Conservation (phyloP, 2,329 filamentous ascomycete genomes). For the Penicillium nordicum region DNA sequence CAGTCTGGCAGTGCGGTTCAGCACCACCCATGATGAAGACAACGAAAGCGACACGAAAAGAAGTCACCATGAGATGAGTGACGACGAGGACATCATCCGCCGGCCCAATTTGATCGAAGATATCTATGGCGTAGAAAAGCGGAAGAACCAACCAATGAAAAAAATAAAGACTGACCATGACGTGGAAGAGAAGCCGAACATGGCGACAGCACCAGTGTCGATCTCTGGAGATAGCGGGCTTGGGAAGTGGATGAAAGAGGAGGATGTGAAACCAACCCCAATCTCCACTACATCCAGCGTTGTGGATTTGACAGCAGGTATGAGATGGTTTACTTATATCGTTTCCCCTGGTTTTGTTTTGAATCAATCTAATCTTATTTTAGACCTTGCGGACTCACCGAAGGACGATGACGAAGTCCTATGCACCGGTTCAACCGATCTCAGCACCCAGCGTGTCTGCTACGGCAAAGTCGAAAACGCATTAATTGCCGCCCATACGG, state of each 20-base stretch:
- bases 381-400: conserved; percentile 19
- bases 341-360: background rate
- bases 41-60: conserved; percentile 31
- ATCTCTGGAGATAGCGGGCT: conserved; percentile 55
- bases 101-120: conserved; percentile 61
- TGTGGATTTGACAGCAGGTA: conserved; percentile 47
- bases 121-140: conserved; percentile 70
- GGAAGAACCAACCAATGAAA: conserved; percentile 61
- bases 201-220: conserved; percentile 42
- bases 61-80: conserved; percentile 30
- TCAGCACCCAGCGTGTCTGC: conserved; percentile 69
- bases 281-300: conserved; percentile 51
- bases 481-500: conserved; percentile 61
- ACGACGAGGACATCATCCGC: conserved; percentile 27
- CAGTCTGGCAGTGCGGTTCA: conserved; percentile 30
- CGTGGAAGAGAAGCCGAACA: conserved; percentile 44
- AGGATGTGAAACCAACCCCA: conserved; percentile 43
- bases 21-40: conserved; percentile 23
- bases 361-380: conserved; percentile 19
- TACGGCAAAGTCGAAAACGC: conserved; percentile 72
- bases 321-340: background rate
- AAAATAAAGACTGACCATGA: conserved; percentile 55
- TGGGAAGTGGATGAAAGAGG: conserved; percentile 64
- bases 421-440: conserved; percentile 54
- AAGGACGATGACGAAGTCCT: conserved; percentile 39